Evolutionary conservation across 78 protist species (phyloP), one percentile per base, ranked within the genome.

Genomic region (Dictyostelium discoideum): DNA sequence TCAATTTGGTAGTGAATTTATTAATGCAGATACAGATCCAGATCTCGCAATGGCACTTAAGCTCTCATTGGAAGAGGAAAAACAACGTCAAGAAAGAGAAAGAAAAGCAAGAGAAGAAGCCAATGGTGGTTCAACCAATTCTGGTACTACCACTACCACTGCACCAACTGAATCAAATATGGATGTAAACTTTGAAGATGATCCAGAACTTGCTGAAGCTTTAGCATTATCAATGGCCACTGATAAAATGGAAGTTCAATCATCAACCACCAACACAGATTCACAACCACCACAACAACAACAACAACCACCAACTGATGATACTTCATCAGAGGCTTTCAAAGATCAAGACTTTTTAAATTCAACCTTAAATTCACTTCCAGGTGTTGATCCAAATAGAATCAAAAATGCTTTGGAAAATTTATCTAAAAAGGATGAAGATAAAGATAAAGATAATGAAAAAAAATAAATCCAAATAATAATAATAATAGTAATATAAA

Each of bases 1-100:
- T 57, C 22, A 37, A 32, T 81, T 74, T 85, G 84, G 95, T 84
- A 77, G 84, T 84, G 69, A 60, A 85, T 92, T 88, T 73, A 89
- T 93, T 40, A 80, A 92, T 16, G 96, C 96, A 39, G 97, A 92
- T 32, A 93, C 81, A 5, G 96, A 86, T 39, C 98, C 98, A 18
- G 99, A 98, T 40, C 93, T 98, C 7, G 98, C 98, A 5, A 57
- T 97, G 98, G 98, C 99, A 3, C 96, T 98, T n/a, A 97, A 98
- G 67, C 85, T 98, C 22, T 97, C 98, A 10, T 86, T 97, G 89
- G 99, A 98, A 78, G 99, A 98, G 90, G 99, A 97, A 60, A 94
- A 97, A 57, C 93, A 76, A 89, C 93, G 98, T 42, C 96, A 97
- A 80, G 98, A 98, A 77, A 92, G 95, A 26, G 98, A 87, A 46